A percentile compares a stretch with the other conserved stretches of the same genome.
phyloP scores from a whole-genome alignment of 106 monocot genomes.

The Alisma plantagoaquatica region DNA sequence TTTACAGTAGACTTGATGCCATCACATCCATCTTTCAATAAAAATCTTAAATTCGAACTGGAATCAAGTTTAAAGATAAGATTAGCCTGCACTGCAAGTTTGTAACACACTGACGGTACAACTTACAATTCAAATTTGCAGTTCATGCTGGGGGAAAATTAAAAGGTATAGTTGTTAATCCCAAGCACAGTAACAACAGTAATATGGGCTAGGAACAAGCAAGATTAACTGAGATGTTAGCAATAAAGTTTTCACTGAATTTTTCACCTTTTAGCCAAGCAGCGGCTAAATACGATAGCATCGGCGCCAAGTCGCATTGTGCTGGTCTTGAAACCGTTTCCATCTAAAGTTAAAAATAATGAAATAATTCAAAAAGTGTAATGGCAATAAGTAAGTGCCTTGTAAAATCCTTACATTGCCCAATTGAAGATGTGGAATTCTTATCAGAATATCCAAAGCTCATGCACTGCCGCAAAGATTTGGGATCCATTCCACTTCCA shows the following conservation, averaged over 20 bases:
- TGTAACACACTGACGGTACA: neutral
- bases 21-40: too few relatives aligned
- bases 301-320: constrained; percentile 96
- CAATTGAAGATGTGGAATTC: constrained; percentile 53
- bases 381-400: neutral
- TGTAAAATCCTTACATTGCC: constrained; percentile 54
- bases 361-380: neutral
- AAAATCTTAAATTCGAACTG: too few relatives aligned
- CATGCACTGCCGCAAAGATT: constrained; percentile 68
- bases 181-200: neutral
- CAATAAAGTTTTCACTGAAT: neutral
- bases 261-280: constrained; percentile 33
- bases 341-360: constrained; percentile 38
- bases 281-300: constrained; percentile 65
- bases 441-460: constrained; percentile 98
- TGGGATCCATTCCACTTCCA: constrained; percentile 92
- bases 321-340: constrained; percentile 98
- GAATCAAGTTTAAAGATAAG: too few relatives aligned
- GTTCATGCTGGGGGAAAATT: too few relatives aligned
- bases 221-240: neutral
- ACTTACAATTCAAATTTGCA: neutral
- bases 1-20: too few relatives aligned
- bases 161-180: neutral
- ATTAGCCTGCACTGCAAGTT: neutral
- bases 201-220: neutral